Percentiles rank a stretch among this genome's conserved stretches.
These are phyloP conservation scores for Blastocrithidia nonstop DNA, from an alignment of 208 protist genomes.

Conservation along the genomic window DNA sequence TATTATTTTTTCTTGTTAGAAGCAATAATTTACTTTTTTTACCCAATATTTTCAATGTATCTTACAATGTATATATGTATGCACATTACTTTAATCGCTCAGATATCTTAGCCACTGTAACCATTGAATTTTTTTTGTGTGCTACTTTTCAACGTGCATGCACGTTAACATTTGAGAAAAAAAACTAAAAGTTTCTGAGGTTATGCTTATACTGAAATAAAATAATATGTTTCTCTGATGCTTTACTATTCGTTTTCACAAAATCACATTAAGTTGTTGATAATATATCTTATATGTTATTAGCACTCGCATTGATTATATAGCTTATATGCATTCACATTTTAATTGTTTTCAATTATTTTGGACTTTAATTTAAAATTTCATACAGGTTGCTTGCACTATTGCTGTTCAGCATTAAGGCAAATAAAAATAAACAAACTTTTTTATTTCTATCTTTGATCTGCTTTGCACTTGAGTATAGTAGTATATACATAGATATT, in stretches of 20 bases:
- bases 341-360: neutral
- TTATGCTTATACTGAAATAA: neutral
- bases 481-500: neutral
- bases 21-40: no score
- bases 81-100: no score
- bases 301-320: neutral
- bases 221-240: neutral
- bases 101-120: no score
- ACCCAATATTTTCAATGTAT: no score
- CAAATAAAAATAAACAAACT: neutral
- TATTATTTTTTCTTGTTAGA: no score
- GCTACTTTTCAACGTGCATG: neutral
- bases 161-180: neutral
- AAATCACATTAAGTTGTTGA: neutral
- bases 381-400: neutral
- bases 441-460: neutral
- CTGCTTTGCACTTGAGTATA: neutral
- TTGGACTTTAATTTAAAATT: neutral
- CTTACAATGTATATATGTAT: no score
- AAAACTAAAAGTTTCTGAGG: neutral
- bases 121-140: neutral
- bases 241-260: neutral
- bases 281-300: neutral
- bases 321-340: neutral
- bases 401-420: neutral